Evolutionary conservation across 2,329 filamentous ascomycete species (phyloP).

Genomic region (Alternaria ventricosa): DNA sequence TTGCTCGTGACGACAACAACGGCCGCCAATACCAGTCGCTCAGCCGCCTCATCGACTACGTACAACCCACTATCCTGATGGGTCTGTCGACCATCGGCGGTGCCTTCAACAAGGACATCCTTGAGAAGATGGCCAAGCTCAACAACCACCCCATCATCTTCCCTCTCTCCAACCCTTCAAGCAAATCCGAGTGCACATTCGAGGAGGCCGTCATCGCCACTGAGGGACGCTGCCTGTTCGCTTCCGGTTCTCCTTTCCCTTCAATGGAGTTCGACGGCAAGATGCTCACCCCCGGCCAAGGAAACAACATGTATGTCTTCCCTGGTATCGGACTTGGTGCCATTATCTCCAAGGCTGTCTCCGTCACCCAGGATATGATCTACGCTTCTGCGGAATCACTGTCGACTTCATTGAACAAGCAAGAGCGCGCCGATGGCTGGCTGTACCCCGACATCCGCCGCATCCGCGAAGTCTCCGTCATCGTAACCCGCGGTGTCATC

Average conservation of each 20-base stretch:
- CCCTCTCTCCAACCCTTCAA: constrained; percentile 93
- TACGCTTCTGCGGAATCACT: constrained; percentile 89
- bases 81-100: constrained; percentile 94
- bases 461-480: constrained; percentile 86
- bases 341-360: constrained; percentile 86
- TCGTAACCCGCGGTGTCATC: constrained; percentile 91
- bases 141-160: constrained; percentile 80
- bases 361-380: constrained; percentile 93
- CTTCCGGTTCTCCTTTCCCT: constrained; percentile 91
- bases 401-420: constrained; percentile 75
- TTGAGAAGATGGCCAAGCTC: constrained; percentile 64
- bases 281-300: constrained; percentile 61
- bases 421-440: constrained; percentile 82
- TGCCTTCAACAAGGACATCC: constrained; percentile 86
- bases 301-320: constrained; percentile 94
- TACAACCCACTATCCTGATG: constrained; percentile 92
- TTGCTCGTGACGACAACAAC: constrained; percentile 69
- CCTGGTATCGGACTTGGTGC: constrained; percentile 92
- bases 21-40: constrained; percentile 75
- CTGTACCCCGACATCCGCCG: constrained; percentile 92
- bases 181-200: constrained; percentile 97
- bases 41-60: constrained; percentile 90
- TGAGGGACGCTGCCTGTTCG: constrained; percentile 89
- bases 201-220: constrained; percentile 92
- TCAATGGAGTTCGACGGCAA: constrained; percentile 61